Percentiles rank a stretch among this genome's conserved stretches.
Evolutionary conservation across 2,329 filamentous ascomycete species (phyloP).

Genomic region (Neoscytalidium dimidiatum): DNA sequence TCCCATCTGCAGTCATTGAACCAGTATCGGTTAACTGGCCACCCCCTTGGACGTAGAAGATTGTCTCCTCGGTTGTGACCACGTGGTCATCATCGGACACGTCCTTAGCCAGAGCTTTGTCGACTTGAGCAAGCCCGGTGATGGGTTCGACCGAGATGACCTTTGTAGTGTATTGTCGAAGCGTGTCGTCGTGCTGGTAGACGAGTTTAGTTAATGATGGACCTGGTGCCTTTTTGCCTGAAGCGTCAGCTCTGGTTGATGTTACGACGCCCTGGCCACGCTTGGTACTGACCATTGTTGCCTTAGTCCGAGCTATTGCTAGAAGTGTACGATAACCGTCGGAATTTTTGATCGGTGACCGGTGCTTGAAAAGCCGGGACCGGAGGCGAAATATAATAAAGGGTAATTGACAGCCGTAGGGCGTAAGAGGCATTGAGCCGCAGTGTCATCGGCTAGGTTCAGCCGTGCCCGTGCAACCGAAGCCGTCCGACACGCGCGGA

Average conservation of each 20-base stretch:
- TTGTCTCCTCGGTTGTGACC: constrained; percentile 65
- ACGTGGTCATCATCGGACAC: constrained; percentile 54
- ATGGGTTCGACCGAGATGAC: constrained; percentile 54
- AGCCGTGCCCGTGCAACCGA: not conserved
- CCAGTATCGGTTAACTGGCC: constrained; percentile 72
- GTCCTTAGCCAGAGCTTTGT: constrained; percentile 61
- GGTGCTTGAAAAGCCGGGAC: no score
- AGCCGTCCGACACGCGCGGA: not conserved
- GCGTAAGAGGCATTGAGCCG: not conserved
- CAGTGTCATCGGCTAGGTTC: not conserved
- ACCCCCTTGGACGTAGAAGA: constrained; percentile 75
- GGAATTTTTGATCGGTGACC: no score
- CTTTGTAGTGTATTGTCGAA: constrained; percentile 46
- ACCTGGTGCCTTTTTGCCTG: not conserved
- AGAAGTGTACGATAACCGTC: not conserved
- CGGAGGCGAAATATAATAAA: not conserved
- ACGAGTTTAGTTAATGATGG: constrained; percentile 20
- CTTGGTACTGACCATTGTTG: not conserved
- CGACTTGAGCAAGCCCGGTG: constrained; percentile 51
- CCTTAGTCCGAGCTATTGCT: not conserved
- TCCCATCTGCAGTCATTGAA: constrained; percentile 45
- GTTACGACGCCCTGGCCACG: not conserved
- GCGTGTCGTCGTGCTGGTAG: constrained; percentile 44
- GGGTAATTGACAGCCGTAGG: not conserved
- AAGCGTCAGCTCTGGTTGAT: not conserved